phyloP scores from a whole-genome alignment of 2,329 filamentous ascomycete genomes.

The Colletotrichum spinosum region DNA sequence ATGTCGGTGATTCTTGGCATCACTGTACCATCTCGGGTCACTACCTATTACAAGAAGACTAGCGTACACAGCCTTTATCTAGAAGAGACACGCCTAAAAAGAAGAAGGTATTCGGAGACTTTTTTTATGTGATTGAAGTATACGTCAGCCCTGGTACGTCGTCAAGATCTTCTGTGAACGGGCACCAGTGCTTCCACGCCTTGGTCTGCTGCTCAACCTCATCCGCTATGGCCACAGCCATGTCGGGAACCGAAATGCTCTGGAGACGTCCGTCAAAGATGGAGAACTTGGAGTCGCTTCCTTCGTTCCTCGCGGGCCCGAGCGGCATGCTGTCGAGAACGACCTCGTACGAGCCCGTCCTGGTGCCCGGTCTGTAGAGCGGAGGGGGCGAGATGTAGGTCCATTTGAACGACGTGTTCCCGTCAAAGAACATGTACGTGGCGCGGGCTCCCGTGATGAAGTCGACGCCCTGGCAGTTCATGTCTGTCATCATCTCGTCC shows the following conservation, averaged over 20 bases:
- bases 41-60: no score
- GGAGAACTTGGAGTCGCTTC: not conserved
- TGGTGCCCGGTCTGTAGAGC: constrained; percentile 13
- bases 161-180: constrained; percentile 16
- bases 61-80: no score
- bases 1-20: no score
- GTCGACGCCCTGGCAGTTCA: constrained; percentile 19
- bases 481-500: constrained; percentile 13
- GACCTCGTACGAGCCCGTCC: constrained; percentile 8
- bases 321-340: constrained; percentile 16
- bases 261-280: constrained; percentile 11
- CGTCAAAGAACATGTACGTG: constrained; percentile 19
- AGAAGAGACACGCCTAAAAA: no score
- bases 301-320: not conserved
- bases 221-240: constrained; percentile 22
- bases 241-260: constrained; percentile 22
- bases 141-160: constrained; percentile 9
- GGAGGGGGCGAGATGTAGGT: constrained; percentile 13
- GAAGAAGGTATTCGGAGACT: not conserved
- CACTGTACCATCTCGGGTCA: no score
- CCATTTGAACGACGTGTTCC: constrained; percentile 18
- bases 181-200: constrained; percentile 22
- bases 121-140: not conserved
- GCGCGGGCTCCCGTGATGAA: constrained; percentile 8
- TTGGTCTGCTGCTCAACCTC: constrained; percentile 21